Evolutionary conservation across 2,329 filamentous ascomycete species (phyloP).

Genomic region (Apiospora hydei): DNA sequence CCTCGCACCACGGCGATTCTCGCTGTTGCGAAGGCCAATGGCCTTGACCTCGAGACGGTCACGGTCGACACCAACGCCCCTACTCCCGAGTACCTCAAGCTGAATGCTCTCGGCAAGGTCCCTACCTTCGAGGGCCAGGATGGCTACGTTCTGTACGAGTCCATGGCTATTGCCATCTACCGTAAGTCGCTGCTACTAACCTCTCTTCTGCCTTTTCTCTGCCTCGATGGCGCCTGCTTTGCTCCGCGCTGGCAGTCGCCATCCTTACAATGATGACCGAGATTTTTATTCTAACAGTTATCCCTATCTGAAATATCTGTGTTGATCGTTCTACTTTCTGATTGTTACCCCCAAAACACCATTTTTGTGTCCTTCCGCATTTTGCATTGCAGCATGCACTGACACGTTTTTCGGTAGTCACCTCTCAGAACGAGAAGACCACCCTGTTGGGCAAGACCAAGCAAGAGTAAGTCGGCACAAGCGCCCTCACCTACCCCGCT

Average conservation of each 20-base stretch:
- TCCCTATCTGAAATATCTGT: slow-evolving; percentile 94
- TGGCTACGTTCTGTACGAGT: slow-evolving; percentile 88
- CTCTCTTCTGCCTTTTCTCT: slow-evolving; percentile 28
- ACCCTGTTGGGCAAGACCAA: slow-evolving; percentile 99
- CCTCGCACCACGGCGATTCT: slow-evolving; percentile 86
- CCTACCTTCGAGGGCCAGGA: slow-evolving; percentile 93
- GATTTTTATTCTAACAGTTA: slow-evolving; percentile 86
- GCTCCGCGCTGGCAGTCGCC: slow-evolving; percentile 28
- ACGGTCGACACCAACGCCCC: slow-evolving; percentile 71
- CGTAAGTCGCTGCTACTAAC: slow-evolving; percentile 67
- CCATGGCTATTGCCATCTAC: slow-evolving; percentile 96
- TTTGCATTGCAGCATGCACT: slow-evolving; percentile 41
- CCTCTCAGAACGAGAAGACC: slow-evolving; percentile 99
- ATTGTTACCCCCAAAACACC: slow-evolving; percentile 42
- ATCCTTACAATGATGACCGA: slow-evolving; percentile 69
- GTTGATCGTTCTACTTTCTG: slow-evolving; percentile 94
- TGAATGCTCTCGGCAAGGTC: slow-evolving; percentile 89
- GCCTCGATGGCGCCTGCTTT: slow-evolving; percentile 24
- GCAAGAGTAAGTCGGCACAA: slow-evolving; percentile 77
- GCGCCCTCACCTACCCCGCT: slow-evolving; percentile 16
- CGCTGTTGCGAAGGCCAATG: slow-evolving; percentile 97
- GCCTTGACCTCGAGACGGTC: slow-evolving; percentile 88
- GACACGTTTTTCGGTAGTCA: slow-evolving; percentile 65
- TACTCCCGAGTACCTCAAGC: slow-evolving; percentile 79
- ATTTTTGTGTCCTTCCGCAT: slow-evolving; percentile 26